Evolutionary conservation across 768 basidiomycete genomes (phyloP), one percentile per base, ranked within the genome.

Genomic region (Thelephora ganbajun): DNA sequence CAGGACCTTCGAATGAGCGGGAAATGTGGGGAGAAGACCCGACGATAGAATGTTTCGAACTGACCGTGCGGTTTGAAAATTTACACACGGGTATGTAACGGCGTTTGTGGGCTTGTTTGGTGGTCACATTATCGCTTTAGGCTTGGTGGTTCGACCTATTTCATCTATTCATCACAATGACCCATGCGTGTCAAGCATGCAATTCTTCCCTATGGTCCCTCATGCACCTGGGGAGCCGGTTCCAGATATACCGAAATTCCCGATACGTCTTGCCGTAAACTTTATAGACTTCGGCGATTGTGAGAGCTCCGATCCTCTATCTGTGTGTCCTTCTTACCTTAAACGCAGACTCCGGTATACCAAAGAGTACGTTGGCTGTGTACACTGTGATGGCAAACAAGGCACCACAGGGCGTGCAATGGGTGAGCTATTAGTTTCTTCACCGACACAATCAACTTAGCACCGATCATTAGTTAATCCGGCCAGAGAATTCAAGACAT

Each of bases 231-330:
- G 33, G 4, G 44, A 48, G 11, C 43, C 42, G 16, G 56, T 59
- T 45, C 51, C 60, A 45, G 53, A 55, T 59, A 57, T 36, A 51
- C 62, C 18, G 55, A 48, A 50, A 54, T 57, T 48, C 56, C 54
- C 36, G 44, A 59, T 76, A 9, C 75, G 72, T 53, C 59, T 86
- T 5, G 66, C 71, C 9, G 67, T 70, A 18, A 72, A 67, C 44
- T 76, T 69, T 50, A 59, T 80, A n/a, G 72, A 83, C 49, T 77
- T 79, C 43, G 71, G 69, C 43, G 71, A 79, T 50, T 80, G 83
- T 84, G 59, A 52, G 74, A 51, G 22, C 43, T 48, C 16, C 33
- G n/a, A 33, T 9, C 4, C 18, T 42, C 19, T 1, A 14, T 16
- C 13, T n/a, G 3, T 18, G 16, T 45, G 19, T 34, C 39, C 41